Conservation (phyloP, 331 rosid genomes). For the Arachis monticola region DNA sequence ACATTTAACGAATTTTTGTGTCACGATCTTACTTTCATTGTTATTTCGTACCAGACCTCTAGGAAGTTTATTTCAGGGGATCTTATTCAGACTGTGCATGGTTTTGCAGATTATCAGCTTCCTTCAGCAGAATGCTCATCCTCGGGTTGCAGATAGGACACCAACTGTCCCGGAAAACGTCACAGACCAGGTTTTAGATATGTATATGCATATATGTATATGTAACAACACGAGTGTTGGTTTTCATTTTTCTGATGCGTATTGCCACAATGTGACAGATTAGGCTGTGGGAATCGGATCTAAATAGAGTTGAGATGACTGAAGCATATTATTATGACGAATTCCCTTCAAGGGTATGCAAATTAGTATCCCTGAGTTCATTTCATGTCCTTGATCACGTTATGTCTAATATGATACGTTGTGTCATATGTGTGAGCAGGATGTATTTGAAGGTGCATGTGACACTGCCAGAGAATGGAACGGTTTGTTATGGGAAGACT, state of each 20-base stretch:
- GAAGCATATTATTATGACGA: constrained; percentile 74
- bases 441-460: constrained; percentile 82
- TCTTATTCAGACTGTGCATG: constrained; percentile 21
- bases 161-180: constrained; percentile 94
- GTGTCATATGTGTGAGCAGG: constrained; percentile 51
- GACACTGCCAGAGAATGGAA: constrained; percentile 89
- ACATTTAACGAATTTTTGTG: background rate
- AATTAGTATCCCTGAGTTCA: constrained; percentile 30
- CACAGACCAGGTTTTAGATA: constrained; percentile 76
- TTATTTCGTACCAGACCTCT: constrained; percentile 1
- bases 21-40: background rate
- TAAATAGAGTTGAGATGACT: constrained; percentile 83
- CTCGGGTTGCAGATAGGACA: constrained; percentile 83
- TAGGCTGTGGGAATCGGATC: constrained; percentile 92
- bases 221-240: background rate
- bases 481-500: constrained; percentile 90
- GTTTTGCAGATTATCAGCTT: constrained; percentile 75
- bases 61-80: constrained; percentile 11
- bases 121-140: constrained; percentile 93
- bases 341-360: constrained; percentile 81
- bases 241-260: constrained; percentile 44
- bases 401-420: constrained; percentile 7
- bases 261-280: constrained; percentile 58
- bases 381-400: background rate
- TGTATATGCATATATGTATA: background rate